Percentiles rank a stretch among this genome's conserved stretches.
These are phyloP conservation scores for Melampsora americana DNA, from an alignment of 1,284 basidiomycete genomes.

Conservation along the genomic window DNA sequence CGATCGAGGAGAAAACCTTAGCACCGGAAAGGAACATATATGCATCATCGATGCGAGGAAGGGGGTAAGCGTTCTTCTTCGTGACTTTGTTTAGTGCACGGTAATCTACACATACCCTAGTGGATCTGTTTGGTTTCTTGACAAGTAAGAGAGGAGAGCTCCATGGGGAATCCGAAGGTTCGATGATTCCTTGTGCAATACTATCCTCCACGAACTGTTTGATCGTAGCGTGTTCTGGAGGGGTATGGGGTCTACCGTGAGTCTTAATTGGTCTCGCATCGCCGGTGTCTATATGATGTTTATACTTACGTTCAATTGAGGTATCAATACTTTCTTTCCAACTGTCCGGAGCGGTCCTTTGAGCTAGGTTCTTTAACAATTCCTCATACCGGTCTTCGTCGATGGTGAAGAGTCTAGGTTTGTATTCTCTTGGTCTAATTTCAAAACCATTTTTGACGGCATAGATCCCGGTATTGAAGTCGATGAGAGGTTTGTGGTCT, in stretches of 20 bases:
- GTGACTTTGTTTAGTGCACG: slow-evolving; percentile 7
- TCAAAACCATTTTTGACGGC: too few relatives aligned
- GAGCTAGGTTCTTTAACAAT: neutral
- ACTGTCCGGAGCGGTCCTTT: neutral
- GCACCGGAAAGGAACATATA: neutral
- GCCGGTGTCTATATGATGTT: slow-evolving; percentile 10
- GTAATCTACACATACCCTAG: slow-evolving; percentile 14
- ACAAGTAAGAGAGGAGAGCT: neutral
- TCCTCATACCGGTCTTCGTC: neutral
- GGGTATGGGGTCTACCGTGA: neutral
- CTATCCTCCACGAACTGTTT: slow-evolving; percentile 1
- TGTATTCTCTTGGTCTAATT: too few relatives aligned
- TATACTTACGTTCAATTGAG: neutral
- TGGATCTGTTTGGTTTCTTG: neutral
- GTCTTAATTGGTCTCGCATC: neutral
- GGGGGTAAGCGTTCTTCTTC: too few relatives aligned
- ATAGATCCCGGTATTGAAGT: too few relatives aligned
- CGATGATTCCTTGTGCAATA: slow-evolving; percentile 1
- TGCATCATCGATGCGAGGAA: too few relatives aligned
- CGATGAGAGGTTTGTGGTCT: too few relatives aligned
- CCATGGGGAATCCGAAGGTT: neutral
- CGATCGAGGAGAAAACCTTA: neutral
- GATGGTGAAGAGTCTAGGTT: neutral
- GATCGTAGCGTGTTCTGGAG: neutral
- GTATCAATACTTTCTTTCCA: neutral